Base-by-base conservation (phyloP, 2,329 filamentous ascomycete species). In the Colletotrichum lindemuthianum region DNA sequence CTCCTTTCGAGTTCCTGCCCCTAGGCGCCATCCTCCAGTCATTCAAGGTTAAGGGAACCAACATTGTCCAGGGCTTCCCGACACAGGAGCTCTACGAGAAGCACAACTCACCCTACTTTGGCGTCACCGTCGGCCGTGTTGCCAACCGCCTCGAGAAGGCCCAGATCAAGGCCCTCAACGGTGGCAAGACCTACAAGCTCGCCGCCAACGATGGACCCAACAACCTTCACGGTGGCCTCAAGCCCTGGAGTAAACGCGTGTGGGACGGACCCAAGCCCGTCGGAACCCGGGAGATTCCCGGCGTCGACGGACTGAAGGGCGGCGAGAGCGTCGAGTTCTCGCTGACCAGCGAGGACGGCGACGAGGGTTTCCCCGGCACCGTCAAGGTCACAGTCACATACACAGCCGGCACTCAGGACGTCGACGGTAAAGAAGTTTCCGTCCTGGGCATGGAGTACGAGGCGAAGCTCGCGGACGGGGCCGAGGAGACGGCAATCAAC, bases 1-100 rank as follows among this genome's bases (percentile, higher is more conserved):
- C 83, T 41, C 75, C 84, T 47, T 85, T 90, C 72, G 82, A 84
- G 47, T 92, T 95, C 78, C 82, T 95, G 67, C 89, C 91, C 32
- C 83, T 92, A 54, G 92, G 92, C 67, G 92, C 90, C 71, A 92
- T 92, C 74, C 90, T 96, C 74, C 89, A 97, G 76, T 87, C 91
- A 73, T 90, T 97, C 81, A 85, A 84, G 51, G 86, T 98, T 70
- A 90, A 85, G 65, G 90, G 88, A 68, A 81, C 87, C 74, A 96
- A 97, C 81, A 96, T 99, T 69, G 94, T 97, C 24, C 91, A 96
- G 70, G 89, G 90, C 57, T 97, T 97, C 80, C 87, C 91, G 15
- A 88, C 85, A 12, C 86, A 91, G 57, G 87, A 91, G 48, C 86
- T 90, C 66, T 97, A 97, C 80, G 85, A 85, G 69, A 79, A 87